Percentiles rank a stretch among this genome's conserved stretches.
Evolutionary conservation across 768 basidiomycete genomes (phyloP).

Genomic region (Thelephora ganbajun): DNA sequence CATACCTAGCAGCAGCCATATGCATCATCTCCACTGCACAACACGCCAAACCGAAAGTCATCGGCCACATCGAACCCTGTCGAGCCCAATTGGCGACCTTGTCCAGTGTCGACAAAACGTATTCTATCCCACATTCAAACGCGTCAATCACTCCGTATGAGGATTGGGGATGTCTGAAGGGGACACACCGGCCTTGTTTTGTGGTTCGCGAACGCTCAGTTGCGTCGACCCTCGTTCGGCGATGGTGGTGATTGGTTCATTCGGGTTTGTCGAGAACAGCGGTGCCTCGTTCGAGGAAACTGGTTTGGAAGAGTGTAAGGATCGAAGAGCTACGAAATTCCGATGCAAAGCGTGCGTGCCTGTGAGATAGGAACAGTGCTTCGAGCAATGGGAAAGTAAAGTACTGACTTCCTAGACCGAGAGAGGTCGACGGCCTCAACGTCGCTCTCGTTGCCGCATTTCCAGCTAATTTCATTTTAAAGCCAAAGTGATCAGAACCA

Average conservation of each 20-base stretch:
- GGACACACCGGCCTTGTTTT: constrained; percentile 72
- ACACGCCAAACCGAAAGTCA: constrained; percentile 96
- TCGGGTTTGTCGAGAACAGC: constrained; percentile 26
- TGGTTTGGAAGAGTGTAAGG: constrained; percentile 39
- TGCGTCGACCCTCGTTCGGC: constrained; percentile 77
- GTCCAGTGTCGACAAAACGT: constrained; percentile 91
- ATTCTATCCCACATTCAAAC: constrained; percentile 39
- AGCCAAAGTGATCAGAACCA: not conserved
- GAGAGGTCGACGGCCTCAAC: constrained; percentile 1
- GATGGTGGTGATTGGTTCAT: constrained; percentile 50
- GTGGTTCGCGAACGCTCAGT: constrained; percentile 73
- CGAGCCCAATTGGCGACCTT: constrained; percentile 96
- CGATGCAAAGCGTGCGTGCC: not conserved
- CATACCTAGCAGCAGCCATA: constrained; percentile 98
- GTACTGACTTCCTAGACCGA: constrained; percentile 2
- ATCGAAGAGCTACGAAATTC: constrained; percentile 29
- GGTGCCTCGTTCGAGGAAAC: constrained; percentile 25
- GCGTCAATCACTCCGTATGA: not conserved
- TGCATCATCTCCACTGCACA: constrained; percentile 99
- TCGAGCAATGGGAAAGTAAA: not conserved
- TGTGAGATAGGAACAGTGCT: not conserved
- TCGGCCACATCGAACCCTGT: constrained; percentile 98
- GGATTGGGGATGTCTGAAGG: not conserved
- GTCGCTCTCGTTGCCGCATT: constrained; percentile 3
- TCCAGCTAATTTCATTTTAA: constrained; percentile 2